These are phyloP conservation scores for Lojkania enalia DNA, from an alignment of 2,329 filamentous ascomycete species.

Conservation along the genomic window DNA sequence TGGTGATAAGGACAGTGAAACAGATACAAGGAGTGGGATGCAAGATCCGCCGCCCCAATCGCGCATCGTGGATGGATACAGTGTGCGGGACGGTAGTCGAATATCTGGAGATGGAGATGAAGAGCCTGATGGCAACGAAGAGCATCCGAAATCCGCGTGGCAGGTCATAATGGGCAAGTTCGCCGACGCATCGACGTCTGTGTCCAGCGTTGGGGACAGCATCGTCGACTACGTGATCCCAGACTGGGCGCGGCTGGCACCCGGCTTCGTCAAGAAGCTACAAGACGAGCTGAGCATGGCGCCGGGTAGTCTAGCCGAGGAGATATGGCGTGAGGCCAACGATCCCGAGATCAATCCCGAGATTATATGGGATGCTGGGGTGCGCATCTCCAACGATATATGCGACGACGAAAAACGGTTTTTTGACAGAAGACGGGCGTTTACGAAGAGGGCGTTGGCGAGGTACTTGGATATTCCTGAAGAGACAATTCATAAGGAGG, in stretches of 20 bases:
- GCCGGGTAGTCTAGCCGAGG: constrained; percentile 83
- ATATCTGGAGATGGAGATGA: constrained; percentile 28
- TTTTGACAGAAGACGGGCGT: constrained; percentile 66
- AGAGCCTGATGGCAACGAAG: constrained; percentile 15
- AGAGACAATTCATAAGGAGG: constrained; percentile 83
- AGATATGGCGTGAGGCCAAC: constrained; percentile 91
- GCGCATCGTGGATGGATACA: constrained; percentile 27
- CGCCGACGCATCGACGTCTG: constrained; percentile 30
- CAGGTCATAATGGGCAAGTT: constrained; percentile 37
- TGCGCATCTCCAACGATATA: constrained; percentile 78
- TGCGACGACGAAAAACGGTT: constrained; percentile 84
- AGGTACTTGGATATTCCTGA: constrained; percentile 79
- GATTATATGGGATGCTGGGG: constrained; percentile 77
- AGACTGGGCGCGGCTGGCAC: constrained; percentile 77
- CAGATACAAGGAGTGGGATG: constrained; percentile 24
- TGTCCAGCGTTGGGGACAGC: constrained; percentile 50
- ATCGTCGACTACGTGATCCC: constrained; percentile 76
- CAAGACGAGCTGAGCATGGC: constrained; percentile 86
- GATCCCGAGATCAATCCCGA: constrained; percentile 84
- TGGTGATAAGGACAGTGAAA: constrained; percentile 19
- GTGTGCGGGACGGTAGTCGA: too few species aligned
- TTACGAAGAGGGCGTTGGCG: constrained; percentile 74
- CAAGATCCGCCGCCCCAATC: constrained; percentile 41
- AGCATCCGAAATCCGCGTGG: constrained; percentile 32
- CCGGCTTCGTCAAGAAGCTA: constrained; percentile 77